Base-by-base conservation (phyloP, 768 basidiomycete genomes). In the Neoboletus magnificus region DNA sequence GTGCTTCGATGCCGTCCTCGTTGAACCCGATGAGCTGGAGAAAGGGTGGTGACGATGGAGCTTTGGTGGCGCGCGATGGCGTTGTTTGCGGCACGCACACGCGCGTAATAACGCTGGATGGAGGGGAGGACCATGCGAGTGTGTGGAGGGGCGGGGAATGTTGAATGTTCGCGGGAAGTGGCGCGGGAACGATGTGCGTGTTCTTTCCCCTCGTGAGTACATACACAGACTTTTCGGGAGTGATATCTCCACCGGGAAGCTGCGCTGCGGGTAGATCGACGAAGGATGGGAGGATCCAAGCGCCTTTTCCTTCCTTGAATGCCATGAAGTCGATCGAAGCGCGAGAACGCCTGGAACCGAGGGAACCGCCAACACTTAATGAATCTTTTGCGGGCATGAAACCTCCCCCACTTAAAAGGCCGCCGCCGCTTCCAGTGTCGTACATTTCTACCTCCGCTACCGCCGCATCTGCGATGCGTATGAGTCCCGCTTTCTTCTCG, bases 401-500 rank as follows among this genome's bases (percentile, higher is more conserved):
- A 25, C 71, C 68, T 41, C 63, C 56, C 54, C 54, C 50, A 41
- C 50, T 52, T 32, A 50, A 49, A 45, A 48, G 35, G 22, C 53
- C 41, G 50, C 37, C 41, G 42, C 41, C 46, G 39, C 62, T 52
- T 50, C 56, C 60, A 6, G 61, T 48, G 13, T 81, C 79, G 57
- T 77, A 80, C 52, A 91, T 71, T 40, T 88, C 84, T 25, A 93
- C 77, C 67, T 93, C 91, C 33, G 86, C 82, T 8, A 91, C 91
- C 23, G 87, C 85, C 30, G 91, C 83, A 68, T 93, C 91, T 6
- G 83, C 82, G 23, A 93, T 67, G 22, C 91, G 86, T 61, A 93
- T 91, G 71, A 89, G 74, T n/a, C 84, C 82, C 3, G 90, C 90
- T 65, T 89, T 93, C 74, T 93, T 93, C 69, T 93, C 91, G 66